Conservation (phyloP, 371 early-diverging fungal species). For the Blakeslea trispora region DNA sequence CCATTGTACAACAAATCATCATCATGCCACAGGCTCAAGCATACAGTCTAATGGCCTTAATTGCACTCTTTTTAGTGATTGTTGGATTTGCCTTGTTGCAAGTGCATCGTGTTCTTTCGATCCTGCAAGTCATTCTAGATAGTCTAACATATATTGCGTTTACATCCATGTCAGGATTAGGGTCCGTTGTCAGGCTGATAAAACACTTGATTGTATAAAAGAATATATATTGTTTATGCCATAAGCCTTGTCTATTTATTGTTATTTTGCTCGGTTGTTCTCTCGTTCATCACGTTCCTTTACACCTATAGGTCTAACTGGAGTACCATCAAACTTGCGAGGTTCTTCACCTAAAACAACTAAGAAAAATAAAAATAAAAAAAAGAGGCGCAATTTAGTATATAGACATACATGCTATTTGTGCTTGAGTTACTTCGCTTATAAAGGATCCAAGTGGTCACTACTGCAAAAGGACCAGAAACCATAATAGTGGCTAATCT, state of each 20-base stretch:
- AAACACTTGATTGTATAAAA: too few species aligned
- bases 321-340: constrained; percentile 37
- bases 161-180: neutral
- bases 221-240: too few species aligned
- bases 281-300: constrained; percentile 31
- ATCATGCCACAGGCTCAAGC: neutral
- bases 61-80: neutral
- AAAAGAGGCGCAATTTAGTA: neutral
- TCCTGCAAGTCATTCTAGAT: neutral
- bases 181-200: neutral
- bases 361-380: constrained; percentile 10
- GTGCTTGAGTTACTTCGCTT: constrained; percentile 40
- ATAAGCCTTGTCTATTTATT: neutral
- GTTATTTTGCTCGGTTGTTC: constrained; percentile 7
- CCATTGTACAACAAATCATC: neutral
- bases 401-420: too few species aligned
- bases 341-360: constrained; percentile 48
- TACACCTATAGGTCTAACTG: constrained; percentile 46
- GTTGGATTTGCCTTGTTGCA: neutral
- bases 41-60: neutral
- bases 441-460: constrained; percentile 49
- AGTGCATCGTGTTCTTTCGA: neutral
- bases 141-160: neutral
- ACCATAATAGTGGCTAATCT: constrained; percentile 50
- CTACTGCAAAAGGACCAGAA: constrained; percentile 44